These are phyloP conservation scores for Lichtheimia ramosa DNA, from an alignment of 371 early-diverging fungal genomes.

Conservation along the genomic window DNA sequence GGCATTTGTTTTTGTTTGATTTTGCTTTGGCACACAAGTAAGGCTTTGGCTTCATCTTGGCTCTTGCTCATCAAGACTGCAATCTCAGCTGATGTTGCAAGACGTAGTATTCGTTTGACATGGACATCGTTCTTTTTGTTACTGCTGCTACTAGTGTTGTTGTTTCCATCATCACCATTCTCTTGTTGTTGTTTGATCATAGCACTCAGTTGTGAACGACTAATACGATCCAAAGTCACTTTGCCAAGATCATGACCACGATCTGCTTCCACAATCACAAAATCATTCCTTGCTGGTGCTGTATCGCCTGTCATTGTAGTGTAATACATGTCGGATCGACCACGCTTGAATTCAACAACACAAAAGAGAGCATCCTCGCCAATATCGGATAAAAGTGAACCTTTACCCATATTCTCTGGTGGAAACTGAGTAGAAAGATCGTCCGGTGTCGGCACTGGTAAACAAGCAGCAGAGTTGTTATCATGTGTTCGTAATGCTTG, in stretches of 20 bases:
- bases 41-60: slow-evolving; percentile 90
- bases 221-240: slow-evolving; percentile 87
- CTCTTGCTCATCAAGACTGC: slow-evolving; percentile 76
- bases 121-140: slow-evolving; percentile 54
- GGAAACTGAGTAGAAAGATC: slow-evolving; percentile 11
- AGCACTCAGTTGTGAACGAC: slow-evolving; percentile 90
- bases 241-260: slow-evolving; percentile 95
- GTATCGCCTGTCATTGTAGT: slow-evolving; percentile 32
- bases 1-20: slow-evolving; percentile 87
- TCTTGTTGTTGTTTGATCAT: slow-evolving; percentile 76
- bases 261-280: slow-evolving; percentile 96
- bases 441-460: neutral
- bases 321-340: slow-evolving; percentile 83
- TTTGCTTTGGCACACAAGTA: slow-evolving; percentile 87
- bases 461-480: slow-evolving; percentile 4
- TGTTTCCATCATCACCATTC: slow-evolving; percentile 6
- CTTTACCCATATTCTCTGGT: slow-evolving; percentile 53
- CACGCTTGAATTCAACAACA: slow-evolving; percentile 90
- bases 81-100: slow-evolving; percentile 81
- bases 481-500: neutral
- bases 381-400: slow-evolving; percentile 48
- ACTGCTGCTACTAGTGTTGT: slow-evolving; percentile 33
- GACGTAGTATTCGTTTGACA: slow-evolving; percentile 72
- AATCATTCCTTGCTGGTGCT: slow-evolving; percentile 49
- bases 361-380: slow-evolving; percentile 64